Percentiles rank a stretch among this genome's conserved stretches.
Conservation (phyloP, 2,329 filamentous ascomycete genomes). For the Mollisia scopiformis region DNA sequence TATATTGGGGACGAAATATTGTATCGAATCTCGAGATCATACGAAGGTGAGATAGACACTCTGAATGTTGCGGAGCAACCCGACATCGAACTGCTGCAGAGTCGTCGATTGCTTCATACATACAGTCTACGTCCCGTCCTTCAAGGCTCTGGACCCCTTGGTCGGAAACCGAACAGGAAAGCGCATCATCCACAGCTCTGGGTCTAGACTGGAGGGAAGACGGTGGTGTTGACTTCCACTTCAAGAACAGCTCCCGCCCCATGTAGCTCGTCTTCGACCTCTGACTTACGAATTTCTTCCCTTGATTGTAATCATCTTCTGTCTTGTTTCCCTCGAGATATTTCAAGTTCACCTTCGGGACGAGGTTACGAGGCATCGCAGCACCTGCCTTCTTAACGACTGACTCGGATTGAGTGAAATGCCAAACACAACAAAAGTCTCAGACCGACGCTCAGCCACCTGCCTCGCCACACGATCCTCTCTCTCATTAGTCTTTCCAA, state of each 20-base stretch:
- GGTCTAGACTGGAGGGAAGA: constrained; percentile 2
- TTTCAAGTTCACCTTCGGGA: background rate
- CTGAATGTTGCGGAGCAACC: background rate
- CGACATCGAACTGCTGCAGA: background rate
- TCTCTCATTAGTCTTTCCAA: background rate
- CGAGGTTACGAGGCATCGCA: background rate
- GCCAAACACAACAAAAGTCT: constrained; percentile 23
- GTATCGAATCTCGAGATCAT: background rate
- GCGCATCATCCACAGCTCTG: background rate
- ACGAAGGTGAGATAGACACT: background rate
- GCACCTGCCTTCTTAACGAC: background rate
- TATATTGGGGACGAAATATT: background rate
- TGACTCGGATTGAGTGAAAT: constrained; percentile 20
- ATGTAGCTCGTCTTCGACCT: too few species aligned
- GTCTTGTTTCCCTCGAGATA: too few species aligned
- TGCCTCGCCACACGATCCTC: background rate
- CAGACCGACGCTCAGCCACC: constrained; percentile 18
- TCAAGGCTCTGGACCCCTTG: background rate
- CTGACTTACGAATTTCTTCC: too few species aligned
- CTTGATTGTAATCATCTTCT: too few species aligned
- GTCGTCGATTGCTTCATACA: background rate
- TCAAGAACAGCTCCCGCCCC: background rate
- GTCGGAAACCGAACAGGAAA: background rate
- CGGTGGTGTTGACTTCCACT: background rate
- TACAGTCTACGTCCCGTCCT: background rate